A percentile compares a stretch with the other conserved stretches of the same genome.
phyloP scores from a whole-genome alignment of 2,329 filamentous ascomycete genomes.

The Alternaria hordeiaustralica region DNA sequence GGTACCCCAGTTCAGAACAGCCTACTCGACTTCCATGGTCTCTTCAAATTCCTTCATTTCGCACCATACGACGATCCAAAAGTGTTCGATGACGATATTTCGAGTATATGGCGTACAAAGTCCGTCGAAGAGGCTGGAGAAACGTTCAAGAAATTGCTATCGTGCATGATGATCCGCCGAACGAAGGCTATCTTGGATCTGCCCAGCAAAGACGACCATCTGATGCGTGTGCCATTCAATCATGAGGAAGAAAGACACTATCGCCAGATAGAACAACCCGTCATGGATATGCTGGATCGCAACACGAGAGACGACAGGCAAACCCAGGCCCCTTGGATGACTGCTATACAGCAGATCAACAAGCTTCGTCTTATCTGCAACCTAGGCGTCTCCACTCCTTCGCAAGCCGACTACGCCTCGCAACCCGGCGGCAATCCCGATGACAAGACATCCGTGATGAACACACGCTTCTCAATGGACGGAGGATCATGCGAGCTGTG shows the following conservation, averaged over 20 bases:
- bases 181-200: constrained; percentile 50
- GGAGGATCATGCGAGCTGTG: not conserved
- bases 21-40: constrained; percentile 20
- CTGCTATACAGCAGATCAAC: constrained; percentile 55
- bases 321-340: not conserved
- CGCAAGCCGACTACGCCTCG: not conserved
- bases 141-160: constrained; percentile 50
- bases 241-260: not conserved
- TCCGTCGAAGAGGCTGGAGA: constrained; percentile 46
- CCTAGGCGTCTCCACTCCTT: constrained; percentile 40
- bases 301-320: not conserved
- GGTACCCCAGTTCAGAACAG: constrained; percentile 50
- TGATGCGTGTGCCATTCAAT: not conserved
- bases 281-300: not conserved
- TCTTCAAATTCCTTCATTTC: constrained; percentile 26
- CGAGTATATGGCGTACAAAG: constrained; percentile 48
- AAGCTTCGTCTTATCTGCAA: constrained; percentile 56
- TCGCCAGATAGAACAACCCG: not conserved
- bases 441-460: not conserved
- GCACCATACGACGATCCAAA: constrained; percentile 34
- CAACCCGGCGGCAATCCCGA: not conserved
- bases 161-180: constrained; percentile 51
- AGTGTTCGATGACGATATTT: constrained; percentile 51
- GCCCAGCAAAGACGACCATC: constrained; percentile 43
- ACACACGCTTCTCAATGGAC: not conserved